Conservation (phyloP, 2,329 filamentous ascomycete genomes). For the Colletotrichum lini region DNA sequence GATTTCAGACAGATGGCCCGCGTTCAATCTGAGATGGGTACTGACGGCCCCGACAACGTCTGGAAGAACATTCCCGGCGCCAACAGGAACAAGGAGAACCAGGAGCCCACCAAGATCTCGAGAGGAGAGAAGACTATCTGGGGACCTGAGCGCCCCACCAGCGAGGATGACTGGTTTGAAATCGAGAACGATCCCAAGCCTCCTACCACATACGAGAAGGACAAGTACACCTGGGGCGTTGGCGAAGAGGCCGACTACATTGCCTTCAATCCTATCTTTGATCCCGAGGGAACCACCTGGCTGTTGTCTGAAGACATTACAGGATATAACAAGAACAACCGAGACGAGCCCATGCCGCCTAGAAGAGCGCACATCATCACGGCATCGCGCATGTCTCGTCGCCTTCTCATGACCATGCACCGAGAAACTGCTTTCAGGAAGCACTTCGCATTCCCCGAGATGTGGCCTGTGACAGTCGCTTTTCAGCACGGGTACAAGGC, state of each 20-base stretch:
- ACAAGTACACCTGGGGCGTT: constrained; percentile 89
- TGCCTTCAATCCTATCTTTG: constrained; percentile 91
- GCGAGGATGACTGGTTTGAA: constrained; percentile 80
- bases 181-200: constrained; percentile 81
- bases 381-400: constrained; percentile 84
- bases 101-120: constrained; percentile 44
- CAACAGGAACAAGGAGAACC: constrained; percentile 51
- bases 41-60: constrained; percentile 75
- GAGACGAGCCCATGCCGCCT: constrained; percentile 70
- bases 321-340: constrained; percentile 78
- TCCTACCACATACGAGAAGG: constrained; percentile 80
- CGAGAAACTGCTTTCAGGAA: constrained; percentile 87
- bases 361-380: constrained; percentile 92
- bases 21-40: constrained; percentile 81
- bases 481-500: constrained; percentile 95
- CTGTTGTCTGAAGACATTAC: constrained; percentile 86
- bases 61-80: constrained; percentile 69
- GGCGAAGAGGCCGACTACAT: constrained; percentile 93
- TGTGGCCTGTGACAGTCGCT: constrained; percentile 92
- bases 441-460: constrained; percentile 94
- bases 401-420: constrained; percentile 89
- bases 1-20: constrained; percentile 84
- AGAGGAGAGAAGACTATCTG: constrained; percentile 78
- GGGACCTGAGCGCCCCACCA: constrained; percentile 82
- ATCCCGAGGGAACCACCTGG: constrained; percentile 91